Evolutionary conservation across 1,284 basidiomycete genomes (phyloP).

Genomic region (Vanrija sp.): DNA sequence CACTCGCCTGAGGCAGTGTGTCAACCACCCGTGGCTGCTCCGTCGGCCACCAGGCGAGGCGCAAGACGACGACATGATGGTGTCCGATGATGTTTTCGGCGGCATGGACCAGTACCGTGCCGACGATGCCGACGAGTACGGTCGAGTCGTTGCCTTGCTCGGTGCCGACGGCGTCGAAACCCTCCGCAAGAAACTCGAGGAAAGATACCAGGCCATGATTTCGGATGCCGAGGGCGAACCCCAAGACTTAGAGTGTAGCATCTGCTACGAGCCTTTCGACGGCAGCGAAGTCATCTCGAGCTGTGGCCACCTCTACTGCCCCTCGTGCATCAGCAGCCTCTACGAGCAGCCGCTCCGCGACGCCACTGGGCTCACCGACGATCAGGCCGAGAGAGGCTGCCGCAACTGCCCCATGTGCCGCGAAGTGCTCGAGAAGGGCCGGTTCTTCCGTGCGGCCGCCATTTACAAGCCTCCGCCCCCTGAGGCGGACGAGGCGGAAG

Average conservation of each 20-base stretch:
- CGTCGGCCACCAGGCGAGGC: conserved; percentile 30
- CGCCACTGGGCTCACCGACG: conserved; percentile 26
- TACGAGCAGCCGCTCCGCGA: conserved; percentile 27
- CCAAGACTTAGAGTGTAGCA: conserved; percentile 27
- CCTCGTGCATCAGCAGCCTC: conserved; percentile 35
- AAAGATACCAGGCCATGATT: conserved; percentile 19
- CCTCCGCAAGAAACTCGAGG: conserved; percentile 27
- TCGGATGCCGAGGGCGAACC: conserved; percentile 1
- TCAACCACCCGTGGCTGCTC: conserved; percentile 41
- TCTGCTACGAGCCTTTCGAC: conserved; percentile 39
- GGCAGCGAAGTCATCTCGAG: conserved; percentile 36
- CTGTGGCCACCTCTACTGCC: conserved; percentile 44
- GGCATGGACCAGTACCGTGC: conserved; percentile 11
- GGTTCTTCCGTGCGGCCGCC: conserved; percentile 35
- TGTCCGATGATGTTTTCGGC: conserved; percentile 34
- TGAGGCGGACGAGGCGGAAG: conserved; percentile 61
- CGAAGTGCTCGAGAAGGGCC: conserved; percentile 23
- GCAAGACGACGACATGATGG: conserved; percentile 27
- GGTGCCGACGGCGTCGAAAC: conserved; percentile 27
- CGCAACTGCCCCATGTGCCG: conserved; percentile 46
- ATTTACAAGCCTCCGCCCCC: conserved; percentile 29
- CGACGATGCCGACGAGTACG: conserved; percentile 27
- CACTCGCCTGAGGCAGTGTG: conserved; percentile 36
- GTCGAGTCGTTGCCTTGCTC: conserved; percentile 23
- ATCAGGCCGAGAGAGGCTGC: conserved; percentile 22